Base-by-base conservation (phyloP, 129 eudicot species). In the Silybum marianum region DNA sequence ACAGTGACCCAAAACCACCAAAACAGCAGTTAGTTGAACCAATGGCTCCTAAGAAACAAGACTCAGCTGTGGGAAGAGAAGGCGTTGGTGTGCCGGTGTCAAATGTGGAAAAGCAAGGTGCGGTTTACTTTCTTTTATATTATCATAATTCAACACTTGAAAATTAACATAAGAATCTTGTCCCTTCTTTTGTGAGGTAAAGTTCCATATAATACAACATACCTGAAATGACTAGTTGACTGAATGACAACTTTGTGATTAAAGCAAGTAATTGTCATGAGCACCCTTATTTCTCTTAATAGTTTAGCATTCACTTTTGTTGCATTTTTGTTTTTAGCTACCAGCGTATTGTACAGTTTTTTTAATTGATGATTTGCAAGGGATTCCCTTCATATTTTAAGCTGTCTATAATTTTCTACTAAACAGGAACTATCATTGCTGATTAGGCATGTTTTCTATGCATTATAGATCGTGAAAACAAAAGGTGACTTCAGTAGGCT, bases 61-160 rank as follows among this genome's bases (percentile, higher is more conserved):
- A 80, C 68, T 22, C 78, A 13, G 18, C 75, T 26, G 82, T 74
- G 36, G 69, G 40, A 48, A 73, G 70, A 79, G 77, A 30, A 82
- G 73, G 71, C 73, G 44, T 44, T 89, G 72, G 72, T 18, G 69
- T 24, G 58, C 40, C 71, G 72, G 38, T 38, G 26, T 7, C 79
- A 60, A 36, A 26, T 65, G 63, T 32, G 9, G 76, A 77, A 83
- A 80, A 69, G 23, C 82, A 86, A 86, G 89, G 92, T 88, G 79
- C 23, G 22, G 46, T 73, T 80, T 66, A 54, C 74, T 7, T 63
- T 58, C n/a, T 39, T 71, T 72, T 78, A 18, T 10, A 23, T 72
- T 42, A n/a, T 48, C 34, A 34, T 74, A 79, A 77, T 73, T 76
- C 23, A 46, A 16, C 65, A 72, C 54, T 22, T 39, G 22, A 74